Conservation (phyloP, 108 stramenopile species). For the Chaetoceros tenuissimus region DNA sequence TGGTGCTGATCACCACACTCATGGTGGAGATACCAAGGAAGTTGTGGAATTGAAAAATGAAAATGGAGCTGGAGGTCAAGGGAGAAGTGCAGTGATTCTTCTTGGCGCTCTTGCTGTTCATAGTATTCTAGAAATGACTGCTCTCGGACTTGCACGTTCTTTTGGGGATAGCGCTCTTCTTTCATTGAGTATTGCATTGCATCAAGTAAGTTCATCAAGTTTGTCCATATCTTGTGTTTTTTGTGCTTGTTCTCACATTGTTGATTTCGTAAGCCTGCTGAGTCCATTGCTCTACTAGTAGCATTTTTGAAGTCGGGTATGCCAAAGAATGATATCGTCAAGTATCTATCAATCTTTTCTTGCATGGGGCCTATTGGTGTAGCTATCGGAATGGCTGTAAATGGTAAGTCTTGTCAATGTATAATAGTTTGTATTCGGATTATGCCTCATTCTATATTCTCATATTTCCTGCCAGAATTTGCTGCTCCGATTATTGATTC, state of each 20-base stretch:
- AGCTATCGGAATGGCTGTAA: constrained; percentile 79
- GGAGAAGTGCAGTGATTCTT: constrained; percentile 88
- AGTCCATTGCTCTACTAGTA: constrained; percentile 93
- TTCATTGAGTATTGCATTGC: constrained; percentile 86
- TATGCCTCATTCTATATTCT: too few relatives aligned
- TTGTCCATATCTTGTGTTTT: not conserved
- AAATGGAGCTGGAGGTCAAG: constrained; percentile 24
- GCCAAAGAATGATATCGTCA: constrained; percentile 71
- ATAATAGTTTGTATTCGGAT: too few relatives aligned
- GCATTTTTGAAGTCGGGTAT: constrained; percentile 95
- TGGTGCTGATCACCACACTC: constrained; percentile 8
- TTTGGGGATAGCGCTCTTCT: constrained; percentile 84
- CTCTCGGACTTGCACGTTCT: constrained; percentile 79
- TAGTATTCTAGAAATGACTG: constrained; percentile 92
- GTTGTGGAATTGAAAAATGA: constrained; percentile 7
- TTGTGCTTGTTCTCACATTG: not conserved
- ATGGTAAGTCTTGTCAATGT: too few relatives aligned
- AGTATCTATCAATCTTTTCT: constrained; percentile 78
- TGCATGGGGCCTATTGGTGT: constrained; percentile 83
- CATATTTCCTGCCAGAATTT: too few relatives aligned
- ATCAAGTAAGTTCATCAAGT: constrained; percentile 50
- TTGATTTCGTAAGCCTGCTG: constrained; percentile 67
- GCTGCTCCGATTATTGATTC: constrained; percentile 87
- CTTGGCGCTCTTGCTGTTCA: constrained; percentile 91
- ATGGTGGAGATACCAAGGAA: constrained; percentile 11